phyloP scores from a whole-genome alignment of 108 stramenopile genomes.

The Skeletonema tropicum region DNA sequence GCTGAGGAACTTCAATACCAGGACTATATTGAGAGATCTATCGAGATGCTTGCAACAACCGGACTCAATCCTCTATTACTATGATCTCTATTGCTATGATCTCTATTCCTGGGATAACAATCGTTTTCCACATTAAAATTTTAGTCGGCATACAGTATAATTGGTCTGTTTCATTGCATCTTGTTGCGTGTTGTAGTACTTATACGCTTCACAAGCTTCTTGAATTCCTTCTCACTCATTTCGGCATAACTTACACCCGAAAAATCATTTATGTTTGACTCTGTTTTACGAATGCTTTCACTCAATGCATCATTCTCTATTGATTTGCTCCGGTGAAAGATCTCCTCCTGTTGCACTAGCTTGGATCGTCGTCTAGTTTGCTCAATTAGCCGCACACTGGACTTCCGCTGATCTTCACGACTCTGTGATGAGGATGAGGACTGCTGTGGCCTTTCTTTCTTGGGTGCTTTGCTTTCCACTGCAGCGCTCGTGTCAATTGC shows the following conservation, averaged over 20 bases:
- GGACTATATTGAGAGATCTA: conserved; percentile 50
- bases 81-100: background rate
- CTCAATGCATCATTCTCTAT: background rate
- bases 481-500: conserved; percentile 7
- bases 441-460: background rate
- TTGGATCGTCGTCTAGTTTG: background rate
- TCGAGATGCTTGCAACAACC: conserved; percentile 37
- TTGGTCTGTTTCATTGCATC: background rate
- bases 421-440: background rate
- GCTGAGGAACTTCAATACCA: conserved; percentile 22
- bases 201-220: conserved; percentile 30
- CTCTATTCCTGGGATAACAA: too few species aligned
- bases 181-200: background rate
- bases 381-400: background rate
- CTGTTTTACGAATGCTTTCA: background rate
- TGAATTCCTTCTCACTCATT: conserved; percentile 45
- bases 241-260: conserved; percentile 24
- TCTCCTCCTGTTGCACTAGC: background rate
- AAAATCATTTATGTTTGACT: conserved; percentile 12
- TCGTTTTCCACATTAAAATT: too few species aligned
- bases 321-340: background rate
- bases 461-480: conserved; percentile 11
- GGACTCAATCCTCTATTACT: conserved; percentile 50
- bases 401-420: background rate
- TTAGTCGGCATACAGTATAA: too few species aligned